Base-by-base conservation (phyloP, 2,329 filamentous ascomycete species). In the Monilinia aucupariae region DNA sequence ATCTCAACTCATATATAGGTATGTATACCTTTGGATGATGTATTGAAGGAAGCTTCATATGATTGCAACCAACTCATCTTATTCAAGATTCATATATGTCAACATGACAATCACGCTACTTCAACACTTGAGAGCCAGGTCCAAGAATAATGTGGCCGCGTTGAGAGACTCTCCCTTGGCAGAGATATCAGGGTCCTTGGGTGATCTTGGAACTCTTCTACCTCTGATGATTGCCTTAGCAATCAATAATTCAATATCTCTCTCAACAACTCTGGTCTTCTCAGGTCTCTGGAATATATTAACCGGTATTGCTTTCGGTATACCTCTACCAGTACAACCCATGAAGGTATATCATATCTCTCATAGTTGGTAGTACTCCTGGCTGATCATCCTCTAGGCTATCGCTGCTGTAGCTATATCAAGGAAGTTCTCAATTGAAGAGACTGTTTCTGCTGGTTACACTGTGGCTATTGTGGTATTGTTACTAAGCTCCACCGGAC, bases 301-400 rank as follows among this genome's bases (percentile, higher is more conserved):
- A 15, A 96, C 92, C 0, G 94, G 93, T 22, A 73, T 87, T 1
- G 76, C 87, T 39, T 97, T 97, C 71, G 93, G 93, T 8, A 88
- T 97, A 48, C 93, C 93, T 2, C 77, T 97, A 4, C 92, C 92
- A 0, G 92, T 97, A 0, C 92, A 97, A 77, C 92, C 92, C n/a
- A 87, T 87, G 85, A 87, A 87, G 78, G 82, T 83, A 69, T 4
- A 30, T 30, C 27, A 30, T 34, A 34, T 45, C n/a, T 47, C 27
- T 47, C 30, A 39, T 63, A 9, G 20, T 39, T 51, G 15, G 27
- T 10, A 30, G 59, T 55, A 56, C 48, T 48, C 64, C 51, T 59
- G 37, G 41, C 64, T 70, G 27, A 70, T 22, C 50, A 82, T 79
- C 89, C 25, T n/a, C 43, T 51, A 85, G 81, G 92, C 93, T 45